Evolutionary conservation across 768 basidiomycete species (phyloP).

Genomic region (Lentinula boryana): DNA sequence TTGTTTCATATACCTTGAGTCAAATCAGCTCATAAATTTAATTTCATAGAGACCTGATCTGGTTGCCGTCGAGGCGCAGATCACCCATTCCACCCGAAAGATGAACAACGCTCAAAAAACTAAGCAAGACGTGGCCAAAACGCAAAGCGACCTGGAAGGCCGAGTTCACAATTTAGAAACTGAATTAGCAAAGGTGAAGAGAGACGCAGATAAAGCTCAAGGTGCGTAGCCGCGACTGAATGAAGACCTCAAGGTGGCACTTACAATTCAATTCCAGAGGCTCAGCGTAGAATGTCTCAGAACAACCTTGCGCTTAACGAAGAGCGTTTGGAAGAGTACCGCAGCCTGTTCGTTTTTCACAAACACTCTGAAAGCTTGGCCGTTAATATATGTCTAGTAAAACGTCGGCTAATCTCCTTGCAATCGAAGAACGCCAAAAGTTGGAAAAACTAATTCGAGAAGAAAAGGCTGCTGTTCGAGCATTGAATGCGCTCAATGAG

Average conservation of each 20-base stretch:
- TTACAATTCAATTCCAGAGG: conserved; percentile 40
- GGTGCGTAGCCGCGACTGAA: conserved; percentile 36
- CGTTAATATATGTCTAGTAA: conserved; percentile 44
- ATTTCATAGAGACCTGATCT: conserved; percentile 76
- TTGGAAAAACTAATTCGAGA: conserved; percentile 79
- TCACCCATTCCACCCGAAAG: conserved; percentile 80
- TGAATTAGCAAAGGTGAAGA: conserved; percentile 63
- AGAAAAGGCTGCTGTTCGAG: conserved; percentile 66
- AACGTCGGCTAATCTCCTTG: conserved; percentile 68
- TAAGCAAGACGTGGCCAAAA: conserved; percentile 58
- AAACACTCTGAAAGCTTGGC: not conserved
- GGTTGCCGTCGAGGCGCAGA: conserved; percentile 79
- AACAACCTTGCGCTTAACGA: conserved; percentile 75
- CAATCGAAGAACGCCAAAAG: conserved; percentile 82
- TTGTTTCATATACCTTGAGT: not conserved
- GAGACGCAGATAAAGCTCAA: conserved; percentile 71
- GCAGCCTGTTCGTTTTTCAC: conserved; percentile 51
- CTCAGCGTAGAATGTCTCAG: conserved; percentile 65
- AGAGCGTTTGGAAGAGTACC: conserved; percentile 85
- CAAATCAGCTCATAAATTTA: not conserved
- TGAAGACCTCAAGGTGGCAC: conserved; percentile 4
- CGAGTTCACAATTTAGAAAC: conserved; percentile 51
- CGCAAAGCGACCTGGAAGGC: conserved; percentile 33
- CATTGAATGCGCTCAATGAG: conserved; percentile 60
- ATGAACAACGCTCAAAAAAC: conserved; percentile 61